Conservation (phyloP, 331 rosid genomes). For the Quercus phellos region DNA sequence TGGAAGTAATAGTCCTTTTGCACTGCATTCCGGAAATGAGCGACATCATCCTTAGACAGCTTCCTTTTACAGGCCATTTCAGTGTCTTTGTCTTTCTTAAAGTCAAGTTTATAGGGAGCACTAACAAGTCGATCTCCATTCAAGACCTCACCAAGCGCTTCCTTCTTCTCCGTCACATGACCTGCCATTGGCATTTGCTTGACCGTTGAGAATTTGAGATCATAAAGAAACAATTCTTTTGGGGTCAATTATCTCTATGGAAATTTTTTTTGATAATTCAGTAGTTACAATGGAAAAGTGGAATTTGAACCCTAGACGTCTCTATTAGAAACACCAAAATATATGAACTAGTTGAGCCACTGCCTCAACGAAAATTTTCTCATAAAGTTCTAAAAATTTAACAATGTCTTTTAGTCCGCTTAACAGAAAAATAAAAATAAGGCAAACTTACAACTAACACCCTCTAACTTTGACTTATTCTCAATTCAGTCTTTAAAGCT, state of each 20-base stretch:
- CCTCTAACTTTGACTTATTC: too few relatives aligned
- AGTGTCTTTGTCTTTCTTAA: slow-evolving; percentile 61
- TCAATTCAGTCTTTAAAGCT: too few relatives aligned
- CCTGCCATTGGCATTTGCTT: slow-evolving; percentile 34
- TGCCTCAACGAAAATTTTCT: background rate
- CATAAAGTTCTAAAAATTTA: background rate
- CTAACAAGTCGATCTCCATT: slow-evolving; percentile 97
- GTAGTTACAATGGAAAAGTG: too few relatives aligned
- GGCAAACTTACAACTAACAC: background rate
- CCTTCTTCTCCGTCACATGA: slow-evolving; percentile 71
- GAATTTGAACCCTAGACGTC: too few relatives aligned
- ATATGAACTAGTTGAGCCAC: too few relatives aligned
- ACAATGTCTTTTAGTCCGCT: background rate
- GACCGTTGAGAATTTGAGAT: background rate
- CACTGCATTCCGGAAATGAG: slow-evolving; percentile 68
- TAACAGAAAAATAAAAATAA: background rate
- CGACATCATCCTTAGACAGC: slow-evolving; percentile 59
- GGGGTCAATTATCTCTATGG: too few relatives aligned
- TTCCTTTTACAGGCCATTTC: slow-evolving; percentile 51
- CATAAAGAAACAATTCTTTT: too few relatives aligned
- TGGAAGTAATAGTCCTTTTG: slow-evolving; percentile 87
- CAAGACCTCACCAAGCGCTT: slow-evolving; percentile 96
- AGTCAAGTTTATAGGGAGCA: slow-evolving; percentile 76
- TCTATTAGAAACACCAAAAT: too few relatives aligned
- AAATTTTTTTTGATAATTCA: too few relatives aligned